Base-by-base conservation (phyloP, 257 asterid species). In the Solanum rostratum region DNA sequence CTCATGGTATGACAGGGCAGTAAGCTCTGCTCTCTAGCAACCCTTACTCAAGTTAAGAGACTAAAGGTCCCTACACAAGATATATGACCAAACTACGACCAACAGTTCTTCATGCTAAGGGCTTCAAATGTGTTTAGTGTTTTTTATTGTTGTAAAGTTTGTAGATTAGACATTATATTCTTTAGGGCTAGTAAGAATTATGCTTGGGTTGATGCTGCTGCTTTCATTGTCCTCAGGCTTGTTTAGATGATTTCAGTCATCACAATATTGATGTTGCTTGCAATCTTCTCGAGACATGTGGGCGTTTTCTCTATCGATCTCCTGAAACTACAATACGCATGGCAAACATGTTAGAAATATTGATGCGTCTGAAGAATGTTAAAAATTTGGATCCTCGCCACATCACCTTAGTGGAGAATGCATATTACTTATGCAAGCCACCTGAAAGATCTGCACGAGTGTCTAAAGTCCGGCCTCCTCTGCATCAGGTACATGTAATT, bases 271-370 rank as follows among this genome's bases (percentile, higher is more conserved):
- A 97, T 83, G 98, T 94, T 54, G 98, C 98, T 73, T 97, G 98
- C 94, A 97, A 97, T 92, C 99, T 97, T 84, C 97, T 97, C 66
- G 99, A 97, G 94, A 97, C 98, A 9, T 95, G 99, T 88, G 99
- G 99, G 70, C 99, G 98, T 86, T 97, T 91, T 89, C 97, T 97
- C 70, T 95, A 94, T 88, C 98, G 99, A 65, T 93, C 99, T 85
- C 97, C 98, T 68, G 98, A 97, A 89, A 97, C 98, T 69, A 85
- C 93, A 69, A 86, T 95, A 45, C 98, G 99, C 79, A 97, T 97
- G 98, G 91, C 98, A 19, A 97, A 95, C 92, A 97, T 97, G 99
- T 90, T 97, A 87, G 98, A 97, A 91, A 92, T 95, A 91, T 89
- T 97, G 87, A 97, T 97, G 98, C 98, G 99, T 80, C 87, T 97